A percentile compares a stretch with the other conserved stretches of the same genome.
Conservation (phyloP, 176 grass and related monocot genomes). For the Oryza nivara region DNA sequence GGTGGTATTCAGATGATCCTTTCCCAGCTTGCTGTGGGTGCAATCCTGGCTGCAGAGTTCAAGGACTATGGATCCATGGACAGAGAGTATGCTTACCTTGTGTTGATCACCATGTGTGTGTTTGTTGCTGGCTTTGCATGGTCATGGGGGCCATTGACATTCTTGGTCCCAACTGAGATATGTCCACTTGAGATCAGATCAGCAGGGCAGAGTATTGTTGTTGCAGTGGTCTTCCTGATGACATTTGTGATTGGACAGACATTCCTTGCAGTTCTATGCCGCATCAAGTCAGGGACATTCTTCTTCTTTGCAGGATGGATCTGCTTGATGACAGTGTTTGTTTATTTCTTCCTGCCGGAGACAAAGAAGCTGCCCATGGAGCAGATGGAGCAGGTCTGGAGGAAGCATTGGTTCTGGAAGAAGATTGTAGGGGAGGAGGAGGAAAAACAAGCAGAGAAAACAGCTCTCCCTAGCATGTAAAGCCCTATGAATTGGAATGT, state of each 20-base stretch:
- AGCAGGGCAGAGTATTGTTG: conserved; percentile 72
- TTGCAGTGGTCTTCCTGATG: conserved; percentile 68
- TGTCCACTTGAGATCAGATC: conserved; percentile 79
- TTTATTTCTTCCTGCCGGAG: conserved; percentile 70
- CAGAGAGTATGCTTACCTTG: conserved; percentile 51
- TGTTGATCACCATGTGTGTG: conserved; percentile 65
- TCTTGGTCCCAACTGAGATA: conserved; percentile 67
- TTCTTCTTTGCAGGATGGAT: conserved; percentile 62
- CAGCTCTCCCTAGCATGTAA: conserved; percentile 2
- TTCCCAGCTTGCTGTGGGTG: conserved; percentile 54
- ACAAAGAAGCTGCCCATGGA: conserved; percentile 81
- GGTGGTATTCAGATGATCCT: conserved; percentile 81
- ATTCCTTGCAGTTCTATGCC: conserved; percentile 63
- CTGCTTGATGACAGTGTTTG: conserved; percentile 58
- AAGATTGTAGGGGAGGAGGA: conserved; percentile 51
- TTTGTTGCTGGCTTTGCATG: conserved; percentile 72
- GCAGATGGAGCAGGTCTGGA: conserved; percentile 82
- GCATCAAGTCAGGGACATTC: conserved; percentile 67
- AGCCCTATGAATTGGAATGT: not conserved
- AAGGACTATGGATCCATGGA: conserved; percentile 65
- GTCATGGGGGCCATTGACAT: conserved; percentile 86
- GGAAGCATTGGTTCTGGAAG: conserved; percentile 76
- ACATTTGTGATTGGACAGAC: conserved; percentile 68
- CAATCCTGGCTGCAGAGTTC: conserved; percentile 62
- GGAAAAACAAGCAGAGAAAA: not conserved